Percentiles rank a stretch among this genome's conserved stretches.
These are phyloP conservation scores for Beauveria sp. DNA, from an alignment of 2,329 filamentous ascomycete genomes.

Conservation along the genomic window DNA sequence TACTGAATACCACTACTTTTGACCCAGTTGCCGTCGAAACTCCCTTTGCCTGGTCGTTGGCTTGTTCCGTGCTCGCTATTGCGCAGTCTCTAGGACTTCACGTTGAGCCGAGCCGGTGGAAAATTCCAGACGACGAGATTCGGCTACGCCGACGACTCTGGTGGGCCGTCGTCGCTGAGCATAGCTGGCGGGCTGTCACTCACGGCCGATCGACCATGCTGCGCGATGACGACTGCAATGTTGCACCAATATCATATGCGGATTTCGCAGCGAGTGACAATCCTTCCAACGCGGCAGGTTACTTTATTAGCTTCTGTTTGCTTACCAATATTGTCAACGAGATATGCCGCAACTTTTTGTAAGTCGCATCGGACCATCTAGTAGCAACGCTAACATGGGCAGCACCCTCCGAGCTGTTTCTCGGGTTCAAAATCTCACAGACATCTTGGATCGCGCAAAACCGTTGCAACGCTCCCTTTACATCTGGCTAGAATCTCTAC, in stretches of 20 bases:
- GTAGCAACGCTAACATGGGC: background rate
- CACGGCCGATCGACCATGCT: constrained; percentile 15
- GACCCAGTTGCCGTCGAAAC: constrained; percentile 15
- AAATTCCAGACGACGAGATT: constrained; percentile 13
- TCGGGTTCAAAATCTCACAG: constrained; percentile 6
- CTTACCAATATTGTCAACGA: constrained; percentile 12
- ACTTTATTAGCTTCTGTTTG: constrained; percentile 14
- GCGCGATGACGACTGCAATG: constrained; percentile 15
- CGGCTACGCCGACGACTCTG: constrained; percentile 15
- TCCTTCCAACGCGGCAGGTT: background rate
- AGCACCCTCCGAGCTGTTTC: constrained; percentile 15
- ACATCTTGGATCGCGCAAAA: constrained; percentile 6
- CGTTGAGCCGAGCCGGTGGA: constrained; percentile 14
- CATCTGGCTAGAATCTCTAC: constrained; percentile 12
- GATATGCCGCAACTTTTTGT: constrained; percentile 14
- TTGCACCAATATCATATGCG: constrained; percentile 7
- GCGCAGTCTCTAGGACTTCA: constrained; percentile 15
- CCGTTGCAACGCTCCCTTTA: constrained; percentile 10
- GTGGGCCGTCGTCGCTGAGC: constrained; percentile 16
- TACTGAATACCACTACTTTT: constrained; percentile 13
- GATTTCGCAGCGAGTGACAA: constrained; percentile 6
- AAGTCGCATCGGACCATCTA: background rate
- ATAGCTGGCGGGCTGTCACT: constrained; percentile 16
- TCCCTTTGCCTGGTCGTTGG: constrained; percentile 15
- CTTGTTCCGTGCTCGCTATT: constrained; percentile 12